Percentiles rank a stretch among this genome's conserved stretches.
phyloP scores from a whole-genome alignment of 2,329 filamentous ascomycete species.

The Colletotrichum trifolii region DNA sequence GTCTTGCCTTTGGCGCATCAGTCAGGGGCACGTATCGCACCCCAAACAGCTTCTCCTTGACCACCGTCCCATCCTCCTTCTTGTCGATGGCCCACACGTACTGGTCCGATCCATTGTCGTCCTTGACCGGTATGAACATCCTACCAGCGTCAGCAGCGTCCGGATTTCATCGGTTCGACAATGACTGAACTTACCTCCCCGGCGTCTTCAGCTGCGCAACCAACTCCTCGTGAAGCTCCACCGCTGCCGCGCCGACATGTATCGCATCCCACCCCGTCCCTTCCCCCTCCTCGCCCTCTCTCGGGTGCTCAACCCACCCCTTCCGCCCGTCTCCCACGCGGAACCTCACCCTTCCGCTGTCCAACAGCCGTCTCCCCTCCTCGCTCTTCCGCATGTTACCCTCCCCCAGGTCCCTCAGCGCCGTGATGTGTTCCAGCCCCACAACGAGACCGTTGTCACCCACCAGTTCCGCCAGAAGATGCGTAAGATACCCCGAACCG shows the following conservation, averaged over 20 bases:
- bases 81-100: conserved; percentile 82
- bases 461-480: conserved; percentile 84
- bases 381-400: conserved; percentile 73
- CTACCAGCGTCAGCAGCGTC: conserved; percentile 47
- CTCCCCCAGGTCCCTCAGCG: conserved; percentile 71
- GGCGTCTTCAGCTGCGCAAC: conserved; percentile 82
- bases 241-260: conserved; percentile 91
- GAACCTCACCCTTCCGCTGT: conserved; percentile 74
- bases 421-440: conserved; percentile 79
- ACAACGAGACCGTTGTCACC: conserved; percentile 66
- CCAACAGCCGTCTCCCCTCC: conserved; percentile 69
- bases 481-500: conserved; percentile 86
- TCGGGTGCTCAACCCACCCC: conserved; percentile 65
- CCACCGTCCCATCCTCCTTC: conserved; percentile 70
- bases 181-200: conserved; percentile 63
- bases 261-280: conserved; percentile 85
- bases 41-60: conserved; percentile 71
- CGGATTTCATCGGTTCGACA: conserved; percentile 20
- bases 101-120: conserved; percentile 61
- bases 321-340: conserved; percentile 79
- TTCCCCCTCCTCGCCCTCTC: conserved; percentile 58
- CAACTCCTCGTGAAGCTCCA: conserved; percentile 75
- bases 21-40: conserved; percentile 84
- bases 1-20: conserved; percentile 64
- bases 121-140: conserved; percentile 82